Evolutionary conservation across 805 yeast genomes (phyloP).

Genomic region (Wickerhamiella dianesei): DNA sequence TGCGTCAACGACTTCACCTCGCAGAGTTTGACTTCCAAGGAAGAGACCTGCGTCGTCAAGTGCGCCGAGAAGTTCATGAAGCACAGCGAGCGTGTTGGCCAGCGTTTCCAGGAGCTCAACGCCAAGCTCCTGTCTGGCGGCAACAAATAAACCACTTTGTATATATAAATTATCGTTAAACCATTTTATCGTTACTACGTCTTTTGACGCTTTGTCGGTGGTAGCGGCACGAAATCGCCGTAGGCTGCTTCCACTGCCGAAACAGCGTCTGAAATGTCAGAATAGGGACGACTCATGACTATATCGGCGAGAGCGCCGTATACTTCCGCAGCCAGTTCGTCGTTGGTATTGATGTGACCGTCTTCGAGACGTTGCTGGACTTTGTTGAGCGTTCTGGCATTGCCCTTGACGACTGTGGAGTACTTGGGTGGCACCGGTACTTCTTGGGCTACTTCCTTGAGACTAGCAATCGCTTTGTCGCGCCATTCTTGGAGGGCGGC

Average conservation of each 20-base stretch:
- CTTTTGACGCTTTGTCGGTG: background rate
- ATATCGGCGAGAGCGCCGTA: background rate
- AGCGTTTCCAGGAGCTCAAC: slow-evolving; percentile 97
- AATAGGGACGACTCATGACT: background rate
- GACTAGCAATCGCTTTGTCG: background rate
- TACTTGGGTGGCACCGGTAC: background rate
- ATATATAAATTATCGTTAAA: background rate
- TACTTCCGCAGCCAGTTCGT: background rate
- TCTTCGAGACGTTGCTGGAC: background rate
- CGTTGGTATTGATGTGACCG: background rate
- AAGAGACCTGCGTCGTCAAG: slow-evolving; percentile 70
- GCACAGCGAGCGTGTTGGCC: slow-evolving; percentile 96
- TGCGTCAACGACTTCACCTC: slow-evolving; percentile 98
- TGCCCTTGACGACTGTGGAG: background rate
- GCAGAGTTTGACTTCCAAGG: slow-evolving; percentile 69
- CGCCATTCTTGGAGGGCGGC: background rate
- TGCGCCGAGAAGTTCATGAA: slow-evolving; percentile 97
- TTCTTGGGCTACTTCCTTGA: background rate
- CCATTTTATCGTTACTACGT: background rate
- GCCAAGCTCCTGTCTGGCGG: slow-evolving; percentile 21
- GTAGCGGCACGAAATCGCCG: background rate
- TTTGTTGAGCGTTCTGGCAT: background rate
- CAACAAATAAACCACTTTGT: slow-evolving; percentile 8
- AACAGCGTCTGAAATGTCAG: background rate
- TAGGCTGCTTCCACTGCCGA: background rate